Conservation (phyloP, 192 early-diverging fungal genomes). For the Coemansia erecta region DNA sequence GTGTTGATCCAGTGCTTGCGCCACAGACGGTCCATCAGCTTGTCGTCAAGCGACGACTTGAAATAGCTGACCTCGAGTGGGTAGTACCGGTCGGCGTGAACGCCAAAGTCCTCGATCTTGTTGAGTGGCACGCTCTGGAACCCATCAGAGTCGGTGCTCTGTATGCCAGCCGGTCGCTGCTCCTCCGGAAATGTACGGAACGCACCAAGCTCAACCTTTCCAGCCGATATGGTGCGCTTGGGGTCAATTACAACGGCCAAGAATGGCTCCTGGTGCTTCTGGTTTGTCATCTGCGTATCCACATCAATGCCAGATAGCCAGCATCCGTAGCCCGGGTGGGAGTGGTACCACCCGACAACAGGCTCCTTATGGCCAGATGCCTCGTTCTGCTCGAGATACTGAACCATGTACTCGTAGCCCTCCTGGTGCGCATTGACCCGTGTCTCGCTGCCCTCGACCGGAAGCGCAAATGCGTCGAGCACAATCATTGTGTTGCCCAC, state of each 20-base stretch:
- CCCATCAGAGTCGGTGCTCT: conserved; percentile 15
- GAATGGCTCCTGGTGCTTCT: conserved; percentile 91
- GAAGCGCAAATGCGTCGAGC: conserved; percentile 96
- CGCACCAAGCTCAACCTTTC: conserved; percentile 97
- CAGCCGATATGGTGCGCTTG: conserved; percentile 93
- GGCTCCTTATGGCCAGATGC: conserved; percentile 91
- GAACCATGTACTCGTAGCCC: conserved; percentile 97
- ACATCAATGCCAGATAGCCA: conserved; percentile 99
- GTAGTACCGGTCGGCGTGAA: conserved; percentile 86
- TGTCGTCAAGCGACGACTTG: conserved; percentile 84
- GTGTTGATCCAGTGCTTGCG: conserved; percentile 99
- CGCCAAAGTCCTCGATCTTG: conserved; percentile 99
- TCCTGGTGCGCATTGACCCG: conserved; percentile 90
- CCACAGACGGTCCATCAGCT: conserved; percentile 90
- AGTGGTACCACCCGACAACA: conserved; percentile 97
- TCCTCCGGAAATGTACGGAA: conserved; percentile 95
- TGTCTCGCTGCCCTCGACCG: conserved; percentile 98
- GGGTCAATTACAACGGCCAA: conserved; percentile 97
- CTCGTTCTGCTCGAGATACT: conserved; percentile 79
- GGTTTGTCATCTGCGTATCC: conserved; percentile 92
- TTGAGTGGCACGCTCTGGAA: conserved; percentile 67
- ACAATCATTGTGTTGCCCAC: conserved; percentile 84
- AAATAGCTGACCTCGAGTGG: conserved; percentile 87
- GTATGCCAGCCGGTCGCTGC: conserved; percentile 4
- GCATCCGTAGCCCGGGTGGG: conserved; percentile 99